Base-by-base conservation (phyloP, 2,329 filamentous ascomycete species). In the Sporothrix pallida region DNA sequence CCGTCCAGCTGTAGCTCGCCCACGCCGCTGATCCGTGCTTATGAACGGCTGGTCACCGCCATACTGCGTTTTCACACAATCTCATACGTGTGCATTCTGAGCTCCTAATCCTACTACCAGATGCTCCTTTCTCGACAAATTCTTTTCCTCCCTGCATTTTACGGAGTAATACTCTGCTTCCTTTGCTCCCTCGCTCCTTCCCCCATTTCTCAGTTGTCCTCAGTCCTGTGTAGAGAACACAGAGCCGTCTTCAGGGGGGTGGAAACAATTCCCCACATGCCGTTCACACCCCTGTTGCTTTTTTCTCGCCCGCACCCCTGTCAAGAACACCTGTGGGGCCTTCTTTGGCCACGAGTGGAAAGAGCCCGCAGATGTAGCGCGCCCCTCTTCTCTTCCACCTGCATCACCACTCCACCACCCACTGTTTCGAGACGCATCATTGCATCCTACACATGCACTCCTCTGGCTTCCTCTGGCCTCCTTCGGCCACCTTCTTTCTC, bases 261-360 rank as follows among this genome's bases (percentile, higher is more conserved):
- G 60, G n/a, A 46, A 46, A 8, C 42, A 67, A 17, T 60, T 63
- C 44, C n/a, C 65, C 65, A 70, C 72, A 62, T 63, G 72, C 72
- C 72, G 72, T 63, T 26, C 54, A 23, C 52, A n/a, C 44, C 65
- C 65, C 71, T 37, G 31, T 37, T 7, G 31, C 37, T 62, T 52
- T 48, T 48, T 20, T 23, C 44, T 42, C 62, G 13, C 10, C 13
- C 37, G 20, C 46, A 26, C 52, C 72, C 72, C 44, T 54, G 63
- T 48, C 52, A 60, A 58, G 23, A 60, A n/a, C 68, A 6, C 54
- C 44, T 52, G 63, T 69, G 71, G 71, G 52, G 63, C n/a, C 17
- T 37, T 46, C 13, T 15, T n/a, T 70, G 50, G 50, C 23, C 31
- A 52, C 31, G 17, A 56, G 67, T 54, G 62, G 62, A 52, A 58